These are phyloP conservation scores for Neurospora pannonica DNA, from an alignment of 495 filamentous ascomycete genomes.

Conservation along the genomic window DNA sequence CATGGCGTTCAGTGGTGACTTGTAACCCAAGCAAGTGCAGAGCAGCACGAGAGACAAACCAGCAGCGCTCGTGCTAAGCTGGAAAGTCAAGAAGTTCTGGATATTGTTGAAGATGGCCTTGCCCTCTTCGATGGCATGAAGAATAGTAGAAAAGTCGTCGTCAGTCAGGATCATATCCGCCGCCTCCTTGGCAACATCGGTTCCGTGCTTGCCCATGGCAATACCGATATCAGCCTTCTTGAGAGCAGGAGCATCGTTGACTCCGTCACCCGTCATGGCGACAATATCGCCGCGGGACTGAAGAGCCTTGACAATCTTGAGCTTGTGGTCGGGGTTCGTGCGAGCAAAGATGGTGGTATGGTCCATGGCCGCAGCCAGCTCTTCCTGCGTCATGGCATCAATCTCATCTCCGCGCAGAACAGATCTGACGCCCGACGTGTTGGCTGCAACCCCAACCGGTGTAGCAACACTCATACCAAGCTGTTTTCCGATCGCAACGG, in stretches of 20 bases:
- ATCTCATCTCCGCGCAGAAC: constrained; percentile 85
- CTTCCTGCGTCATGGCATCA: constrained; percentile 76
- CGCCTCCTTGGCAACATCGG: constrained; percentile 96
- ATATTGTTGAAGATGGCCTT: constrained; percentile 99
- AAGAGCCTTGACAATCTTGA: constrained; percentile 89
- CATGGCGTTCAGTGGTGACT: constrained; percentile 95
- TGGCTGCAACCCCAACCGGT: constrained; percentile 32
- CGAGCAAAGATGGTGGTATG: constrained; percentile 90
- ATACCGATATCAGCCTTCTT: constrained; percentile 98
- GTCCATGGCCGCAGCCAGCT: constrained; percentile 72
- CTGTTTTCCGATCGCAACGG: constrained; percentile 83
- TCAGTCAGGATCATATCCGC: constrained; percentile 99
- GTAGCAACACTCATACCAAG: constrained; percentile 72
- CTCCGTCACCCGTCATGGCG: constrained; percentile 97
- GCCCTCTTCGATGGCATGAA: constrained; percentile 93
- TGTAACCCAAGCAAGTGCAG: constrained; percentile 84
- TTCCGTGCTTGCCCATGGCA: constrained; percentile 90
- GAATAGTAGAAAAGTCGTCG: constrained; percentile 95
- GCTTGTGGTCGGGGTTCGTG: constrained; percentile 93
- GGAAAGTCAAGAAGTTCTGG: constrained; percentile 98
- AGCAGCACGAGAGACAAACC: constrained; percentile 84
- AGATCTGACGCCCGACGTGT: constrained; percentile 46
- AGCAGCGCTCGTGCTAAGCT: constrained; percentile 93
- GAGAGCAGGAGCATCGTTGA: constrained; percentile 93
- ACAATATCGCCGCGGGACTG: constrained; percentile 93